Evolutionary conservation across 352 stramenopile genomes (phyloP).

Genomic region (Phytophthora palmivora): DNA sequence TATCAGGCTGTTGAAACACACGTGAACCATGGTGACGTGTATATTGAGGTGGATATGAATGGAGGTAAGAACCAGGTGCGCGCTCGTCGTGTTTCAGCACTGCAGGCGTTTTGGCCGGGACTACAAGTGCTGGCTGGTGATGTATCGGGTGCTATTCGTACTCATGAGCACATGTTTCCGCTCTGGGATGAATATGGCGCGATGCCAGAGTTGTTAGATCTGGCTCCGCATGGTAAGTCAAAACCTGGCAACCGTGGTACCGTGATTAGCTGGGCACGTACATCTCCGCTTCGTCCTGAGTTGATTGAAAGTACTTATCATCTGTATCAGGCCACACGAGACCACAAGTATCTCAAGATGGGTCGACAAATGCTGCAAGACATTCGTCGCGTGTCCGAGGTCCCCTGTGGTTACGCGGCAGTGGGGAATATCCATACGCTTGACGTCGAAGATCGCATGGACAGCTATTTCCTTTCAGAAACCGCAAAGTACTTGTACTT

Average conservation of each 20-base stretch:
- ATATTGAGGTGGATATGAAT: conserved; percentile 91
- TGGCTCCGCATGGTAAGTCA: conserved; percentile 39
- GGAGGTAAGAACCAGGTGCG: conserved; percentile 62
- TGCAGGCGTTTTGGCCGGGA: conserved; percentile 98
- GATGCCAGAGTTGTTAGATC: conserved; percentile 96
- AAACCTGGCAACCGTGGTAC: conserved; percentile 40
- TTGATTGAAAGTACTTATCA: conserved; percentile 98
- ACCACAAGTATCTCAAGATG: conserved; percentile 91
- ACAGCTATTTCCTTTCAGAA: conserved; percentile 98
- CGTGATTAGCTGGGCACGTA: conserved; percentile 80
- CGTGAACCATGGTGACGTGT: conserved; percentile 76
- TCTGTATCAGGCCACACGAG: conserved; percentile 91
- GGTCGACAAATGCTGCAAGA: conserved; percentile 88
- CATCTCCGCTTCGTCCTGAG: conserved; percentile 96
- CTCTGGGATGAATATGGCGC: conserved; percentile 95
- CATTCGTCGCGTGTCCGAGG: conserved; percentile 87
- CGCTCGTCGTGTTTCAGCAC: conserved; percentile 73
- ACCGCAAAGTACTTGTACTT: conserved; percentile 99
- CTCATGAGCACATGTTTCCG: conserved; percentile 94
- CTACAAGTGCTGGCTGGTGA: conserved; percentile 96
- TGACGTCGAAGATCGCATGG: conserved; percentile 97
- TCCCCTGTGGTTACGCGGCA: conserved; percentile 93
- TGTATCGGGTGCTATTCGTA: conserved; percentile 87
- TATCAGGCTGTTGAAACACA: conserved; percentile 83
- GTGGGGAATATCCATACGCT: conserved; percentile 92